Evolutionary conservation across 345 rosid species (phyloP).

Genomic region (Bruguiera sexangula): DNA sequence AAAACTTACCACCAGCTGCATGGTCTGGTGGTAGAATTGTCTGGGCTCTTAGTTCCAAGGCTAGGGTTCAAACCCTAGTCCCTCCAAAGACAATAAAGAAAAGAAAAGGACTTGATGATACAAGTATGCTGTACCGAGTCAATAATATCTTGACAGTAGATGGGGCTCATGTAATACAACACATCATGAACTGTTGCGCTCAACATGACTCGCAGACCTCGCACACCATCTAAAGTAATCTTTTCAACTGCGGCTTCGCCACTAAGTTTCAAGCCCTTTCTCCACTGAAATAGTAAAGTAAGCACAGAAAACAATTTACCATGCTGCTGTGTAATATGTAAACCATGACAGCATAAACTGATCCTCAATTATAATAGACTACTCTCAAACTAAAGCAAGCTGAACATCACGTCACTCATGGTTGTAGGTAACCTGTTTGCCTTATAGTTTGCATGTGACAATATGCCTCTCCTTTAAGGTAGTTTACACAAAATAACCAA

Average conservation of each 20-base stretch:
- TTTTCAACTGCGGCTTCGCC: conserved; percentile 93
- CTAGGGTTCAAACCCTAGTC: conserved; percentile 2
- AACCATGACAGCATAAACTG: background rate
- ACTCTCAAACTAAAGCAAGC: too few relatives aligned
- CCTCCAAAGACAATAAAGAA: background rate
- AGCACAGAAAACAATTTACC: background rate
- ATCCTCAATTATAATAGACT: background rate
- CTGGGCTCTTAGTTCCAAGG: background rate
- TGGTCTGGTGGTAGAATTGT: conserved; percentile 1
- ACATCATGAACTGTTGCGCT: conserved; percentile 98
- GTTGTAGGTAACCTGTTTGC: too few relatives aligned
- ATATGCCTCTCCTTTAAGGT: too few relatives aligned
- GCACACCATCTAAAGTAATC: conserved; percentile 92
- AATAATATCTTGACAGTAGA: conserved; percentile 85
- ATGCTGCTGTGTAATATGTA: background rate
- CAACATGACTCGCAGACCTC: conserved; percentile 76
- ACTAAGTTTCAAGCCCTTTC: conserved; percentile 94
- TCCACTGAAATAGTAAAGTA: conserved; percentile 58
- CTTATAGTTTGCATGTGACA: too few relatives aligned
- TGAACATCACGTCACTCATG: too few relatives aligned
- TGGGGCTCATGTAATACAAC: conserved; percentile 91
- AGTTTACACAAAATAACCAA: too few relatives aligned
- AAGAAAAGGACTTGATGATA: background rate
- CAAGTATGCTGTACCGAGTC: conserved; percentile 56
- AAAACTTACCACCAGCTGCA: too few relatives aligned